phyloP scores from a whole-genome alignment of 352 stramenopile genomes.

The Pythium chondricola region DNA sequence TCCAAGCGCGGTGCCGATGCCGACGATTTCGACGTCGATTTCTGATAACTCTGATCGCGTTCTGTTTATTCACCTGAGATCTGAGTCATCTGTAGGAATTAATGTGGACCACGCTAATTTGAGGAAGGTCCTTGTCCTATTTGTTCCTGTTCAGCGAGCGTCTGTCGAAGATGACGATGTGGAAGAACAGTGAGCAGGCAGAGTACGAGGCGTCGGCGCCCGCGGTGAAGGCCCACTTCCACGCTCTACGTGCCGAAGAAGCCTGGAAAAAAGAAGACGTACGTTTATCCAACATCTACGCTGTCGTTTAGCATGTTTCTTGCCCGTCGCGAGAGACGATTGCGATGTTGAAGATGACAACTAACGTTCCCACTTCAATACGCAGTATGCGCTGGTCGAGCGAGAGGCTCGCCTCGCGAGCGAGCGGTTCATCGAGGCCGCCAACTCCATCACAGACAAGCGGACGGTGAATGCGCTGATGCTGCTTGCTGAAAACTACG shows the following conservation, averaged over 20 bases:
- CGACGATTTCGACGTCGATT: conserved; percentile 63
- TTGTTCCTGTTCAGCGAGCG: not conserved
- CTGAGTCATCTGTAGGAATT: too few relatives aligned
- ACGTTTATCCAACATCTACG: conserved; percentile 2
- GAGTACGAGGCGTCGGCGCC: conserved; percentile 67
- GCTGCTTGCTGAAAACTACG: conserved; percentile 72
- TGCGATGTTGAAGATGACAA: conserved; percentile 7
- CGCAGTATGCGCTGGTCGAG: conserved; percentile 43
- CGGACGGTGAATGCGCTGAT: conserved; percentile 65
- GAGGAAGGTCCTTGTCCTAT: too few relatives aligned
- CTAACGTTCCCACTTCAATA: not conserved
- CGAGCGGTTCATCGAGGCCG: conserved; percentile 59
- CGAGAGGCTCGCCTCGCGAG: conserved; percentile 67
- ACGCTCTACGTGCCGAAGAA: conserved; percentile 62
- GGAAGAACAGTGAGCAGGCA: conserved; percentile 55
- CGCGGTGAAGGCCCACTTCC: conserved; percentile 77
- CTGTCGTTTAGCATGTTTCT: not conserved
- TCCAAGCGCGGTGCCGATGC: too few relatives aligned
- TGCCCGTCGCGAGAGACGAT: too few relatives aligned
- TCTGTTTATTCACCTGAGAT: too few relatives aligned
- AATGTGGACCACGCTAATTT: conserved; percentile 2
- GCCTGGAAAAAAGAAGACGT: conserved; percentile 54
- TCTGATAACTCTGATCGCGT: too few relatives aligned
- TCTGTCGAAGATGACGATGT: conserved; percentile 21
- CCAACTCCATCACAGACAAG: conserved; percentile 46